Percentiles rank a stretch among this genome's conserved stretches.
Evolutionary conservation across 495 filamentous ascomycete species (phyloP).

Genomic region (Trichoderma reesei): DNA sequence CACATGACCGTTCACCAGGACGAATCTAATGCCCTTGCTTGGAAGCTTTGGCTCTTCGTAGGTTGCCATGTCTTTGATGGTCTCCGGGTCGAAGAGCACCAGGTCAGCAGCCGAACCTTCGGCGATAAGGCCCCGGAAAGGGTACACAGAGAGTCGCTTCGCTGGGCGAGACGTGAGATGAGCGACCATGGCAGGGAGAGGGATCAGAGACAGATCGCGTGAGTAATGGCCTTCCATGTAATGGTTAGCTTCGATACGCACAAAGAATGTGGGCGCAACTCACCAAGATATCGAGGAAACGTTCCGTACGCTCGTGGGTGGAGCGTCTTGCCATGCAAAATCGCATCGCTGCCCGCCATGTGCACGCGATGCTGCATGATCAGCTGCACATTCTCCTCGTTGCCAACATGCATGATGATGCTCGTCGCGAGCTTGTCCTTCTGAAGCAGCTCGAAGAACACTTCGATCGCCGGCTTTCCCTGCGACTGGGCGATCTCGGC

Average conservation of each 20-base stretch:
- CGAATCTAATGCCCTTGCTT: constrained; percentile 8
- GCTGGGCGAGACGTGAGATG: constrained; percentile 11
- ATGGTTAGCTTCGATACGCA: background rate
- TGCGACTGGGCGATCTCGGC: background rate
- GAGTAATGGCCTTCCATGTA: background rate
- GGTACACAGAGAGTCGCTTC: constrained; percentile 7
- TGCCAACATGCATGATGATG: constrained; percentile 9
- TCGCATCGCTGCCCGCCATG: constrained; percentile 9
- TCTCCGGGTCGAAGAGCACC: constrained; percentile 9
- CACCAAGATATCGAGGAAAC: constrained; percentile 4
- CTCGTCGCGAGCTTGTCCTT: constrained; percentile 10
- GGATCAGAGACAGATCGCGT: background rate
- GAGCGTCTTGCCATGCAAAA: constrained; percentile 10
- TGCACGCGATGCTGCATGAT: constrained; percentile 11
- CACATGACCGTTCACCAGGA: constrained; percentile 8
- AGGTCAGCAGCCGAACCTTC: constrained; percentile 11
- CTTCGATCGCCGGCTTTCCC: constrained; percentile 2
- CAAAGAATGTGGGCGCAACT: background rate
- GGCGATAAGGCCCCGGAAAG: constrained; percentile 1
- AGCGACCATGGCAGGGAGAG: constrained; percentile 8
- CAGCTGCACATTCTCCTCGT: constrained; percentile 8
- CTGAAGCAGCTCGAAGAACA: constrained; percentile 1
- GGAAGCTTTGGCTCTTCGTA: constrained; percentile 10
- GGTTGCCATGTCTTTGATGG: constrained; percentile 8
- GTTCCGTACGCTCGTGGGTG: constrained; percentile 10